phyloP scores from a whole-genome alignment of 2,329 filamentous ascomycete species.

The Fonsecaea multimorphosa region DNA sequence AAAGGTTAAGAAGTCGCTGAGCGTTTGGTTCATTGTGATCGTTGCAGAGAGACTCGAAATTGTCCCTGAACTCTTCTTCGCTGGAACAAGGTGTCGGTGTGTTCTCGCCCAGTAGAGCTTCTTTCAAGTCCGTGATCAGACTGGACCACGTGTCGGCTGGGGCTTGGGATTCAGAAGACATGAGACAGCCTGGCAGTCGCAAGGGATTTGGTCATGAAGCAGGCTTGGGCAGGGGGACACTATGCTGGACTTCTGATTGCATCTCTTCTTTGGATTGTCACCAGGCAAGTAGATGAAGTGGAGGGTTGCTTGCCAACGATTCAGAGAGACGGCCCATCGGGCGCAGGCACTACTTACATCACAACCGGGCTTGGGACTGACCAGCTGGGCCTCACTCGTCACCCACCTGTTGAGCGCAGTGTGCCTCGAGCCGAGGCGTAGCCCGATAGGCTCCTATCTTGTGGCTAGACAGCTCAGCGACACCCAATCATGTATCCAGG shows the following conservation, averaged over 20 bases:
- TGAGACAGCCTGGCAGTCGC: constrained; percentile 7
- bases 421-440: constrained; percentile 8
- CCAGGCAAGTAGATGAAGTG: not conserved
- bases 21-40: not conserved
- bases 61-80: constrained; percentile 1
- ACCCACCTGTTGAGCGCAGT: not conserved
- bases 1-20: not conserved
- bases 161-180: constrained; percentile 10
- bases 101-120: not conserved
- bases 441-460: constrained; percentile 5
- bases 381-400: not conserved
- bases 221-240: constrained; percentile 1
- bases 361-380: constrained; percentile 11
- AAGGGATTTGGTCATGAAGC: constrained; percentile 13
- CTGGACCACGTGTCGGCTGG: constrained; percentile 11
- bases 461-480: constrained; percentile 1
- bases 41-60: constrained; percentile 2
- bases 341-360: constrained; percentile 2
- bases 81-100: not conserved
- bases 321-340: not conserved
- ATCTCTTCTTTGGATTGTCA: constrained; percentile 6
- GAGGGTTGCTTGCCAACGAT: not conserved
- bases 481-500: constrained; percentile 1
- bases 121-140: constrained; percentile 11
- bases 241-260: constrained; percentile 1